Conservation (phyloP, 805 yeast genomes). For the Pichia deserticola region DNA sequence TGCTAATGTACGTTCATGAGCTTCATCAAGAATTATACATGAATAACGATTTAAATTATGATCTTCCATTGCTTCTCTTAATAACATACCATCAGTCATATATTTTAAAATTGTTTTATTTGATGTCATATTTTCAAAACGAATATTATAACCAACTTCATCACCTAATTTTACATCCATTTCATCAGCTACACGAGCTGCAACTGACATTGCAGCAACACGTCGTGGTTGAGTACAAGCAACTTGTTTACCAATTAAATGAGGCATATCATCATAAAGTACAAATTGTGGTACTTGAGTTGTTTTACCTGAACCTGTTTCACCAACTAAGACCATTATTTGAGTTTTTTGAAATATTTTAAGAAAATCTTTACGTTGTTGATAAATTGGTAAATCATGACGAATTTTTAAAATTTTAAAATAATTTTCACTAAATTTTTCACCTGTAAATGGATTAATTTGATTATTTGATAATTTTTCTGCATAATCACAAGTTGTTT, state of each 20-base stretch:
- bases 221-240: conserved; percentile 97
- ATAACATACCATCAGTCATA: conserved; percentile 98
- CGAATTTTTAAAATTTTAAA: conserved; percentile 70
- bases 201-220: conserved; percentile 98
- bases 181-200: conserved; percentile 94
- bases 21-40: conserved; percentile 92
- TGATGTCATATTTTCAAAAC: conserved; percentile 87
- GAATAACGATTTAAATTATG: conserved; percentile 74
- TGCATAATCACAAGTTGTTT: conserved; percentile 63
- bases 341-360: conserved; percentile 78
- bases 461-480: conserved; percentile 48
- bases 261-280: conserved; percentile 86
- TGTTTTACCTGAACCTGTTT: conserved; percentile 98
- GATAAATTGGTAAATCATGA: conserved; percentile 87
- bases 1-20: conserved; percentile 94
- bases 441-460: conserved; percentile 76
- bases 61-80: conserved; percentile 97
- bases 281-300: conserved; percentile 98
- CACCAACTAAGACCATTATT: conserved; percentile 97
- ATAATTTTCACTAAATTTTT: conserved; percentile 54
- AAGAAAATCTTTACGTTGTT: conserved; percentile 85
- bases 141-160: conserved; percentile 91
- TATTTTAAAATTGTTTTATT: conserved; percentile 79
- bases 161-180: conserved; percentile 90
- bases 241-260: conserved; percentile 70